phyloP scores from a whole-genome alignment of 1,284 basidiomycete species.

The Puccinia coronata region DNA sequence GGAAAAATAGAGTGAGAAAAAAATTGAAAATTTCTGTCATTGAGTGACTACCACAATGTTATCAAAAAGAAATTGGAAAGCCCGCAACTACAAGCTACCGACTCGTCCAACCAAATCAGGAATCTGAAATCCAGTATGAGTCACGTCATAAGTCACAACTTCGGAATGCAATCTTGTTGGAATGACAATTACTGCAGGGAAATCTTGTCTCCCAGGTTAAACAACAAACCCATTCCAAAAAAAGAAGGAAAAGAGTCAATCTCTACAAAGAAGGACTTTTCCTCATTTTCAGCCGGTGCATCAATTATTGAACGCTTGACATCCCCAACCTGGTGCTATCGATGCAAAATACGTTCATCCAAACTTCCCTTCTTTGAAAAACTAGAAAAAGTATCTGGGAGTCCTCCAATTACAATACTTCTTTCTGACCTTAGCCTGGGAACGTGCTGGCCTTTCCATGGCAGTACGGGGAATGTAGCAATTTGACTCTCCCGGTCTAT shows the following conservation, averaged over 20 bases:
- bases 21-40: too few species aligned
- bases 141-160: too few species aligned
- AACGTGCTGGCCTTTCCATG: constrained; percentile 22
- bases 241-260: not conserved
- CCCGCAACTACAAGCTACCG: too few species aligned
- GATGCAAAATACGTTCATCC: not conserved
- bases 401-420: not conserved
- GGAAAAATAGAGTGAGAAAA: too few species aligned
- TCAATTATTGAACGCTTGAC: not conserved
- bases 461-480: constrained; percentile 2
- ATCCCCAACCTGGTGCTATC: not conserved
- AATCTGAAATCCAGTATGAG: too few species aligned
- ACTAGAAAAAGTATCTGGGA: not conserved
- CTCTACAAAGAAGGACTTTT: not conserved
- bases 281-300: not conserved
- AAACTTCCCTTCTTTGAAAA: not conserved
- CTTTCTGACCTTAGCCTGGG: not conserved
- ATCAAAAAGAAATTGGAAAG: too few species aligned
- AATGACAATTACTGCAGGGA: too few species aligned
- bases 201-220: too few species aligned
- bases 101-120: too few species aligned
- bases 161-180: too few species aligned
- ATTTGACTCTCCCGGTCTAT: not conserved
- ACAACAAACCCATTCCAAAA: too few species aligned
- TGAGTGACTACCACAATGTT: too few species aligned